Evolutionary conservation across 495 filamentous ascomycete species (phyloP).

Genomic region (Parathielavia appendiculata): DNA sequence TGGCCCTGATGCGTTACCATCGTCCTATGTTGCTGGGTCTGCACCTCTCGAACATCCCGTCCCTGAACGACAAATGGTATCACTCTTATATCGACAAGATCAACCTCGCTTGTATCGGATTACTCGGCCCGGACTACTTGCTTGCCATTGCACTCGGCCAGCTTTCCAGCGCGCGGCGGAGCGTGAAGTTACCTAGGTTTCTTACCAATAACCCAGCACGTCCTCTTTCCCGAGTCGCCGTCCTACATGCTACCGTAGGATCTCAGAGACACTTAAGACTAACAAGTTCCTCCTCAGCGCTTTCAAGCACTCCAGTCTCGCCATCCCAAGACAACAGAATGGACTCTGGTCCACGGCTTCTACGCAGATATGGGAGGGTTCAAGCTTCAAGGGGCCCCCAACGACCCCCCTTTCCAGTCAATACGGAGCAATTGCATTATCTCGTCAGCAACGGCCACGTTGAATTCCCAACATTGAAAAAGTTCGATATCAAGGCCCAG

Average conservation of each 20-base stretch:
- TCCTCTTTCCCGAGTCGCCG: too few relatives aligned
- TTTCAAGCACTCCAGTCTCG: too few relatives aligned
- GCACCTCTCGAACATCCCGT: slow-evolving; percentile 12
- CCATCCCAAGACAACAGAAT: slow-evolving; percentile 20
- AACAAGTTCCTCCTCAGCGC: too few relatives aligned
- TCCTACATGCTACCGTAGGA: too few relatives aligned
- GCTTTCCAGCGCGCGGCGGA: slow-evolving; percentile 10
- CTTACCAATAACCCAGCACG: neutral
- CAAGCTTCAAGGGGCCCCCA: slow-evolving; percentile 19
- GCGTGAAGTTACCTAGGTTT: neutral
- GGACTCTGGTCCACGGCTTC: slow-evolving; percentile 36
- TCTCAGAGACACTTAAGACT: neutral
- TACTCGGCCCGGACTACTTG: slow-evolving; percentile 15
- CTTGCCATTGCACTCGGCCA: slow-evolving; percentile 19
- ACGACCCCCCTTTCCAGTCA: slow-evolving; percentile 28
- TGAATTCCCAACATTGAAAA: slow-evolving; percentile 17
- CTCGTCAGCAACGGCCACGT: slow-evolving; percentile 25
- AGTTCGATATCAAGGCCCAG: slow-evolving; percentile 34
- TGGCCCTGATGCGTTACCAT: slow-evolving; percentile 20
- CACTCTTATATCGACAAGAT: slow-evolving; percentile 8
- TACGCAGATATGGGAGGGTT: slow-evolving; percentile 39
- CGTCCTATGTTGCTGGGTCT: slow-evolving; percentile 19
- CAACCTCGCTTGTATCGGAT: slow-evolving; percentile 11
- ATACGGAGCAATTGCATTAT: slow-evolving; percentile 35
- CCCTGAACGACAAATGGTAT: slow-evolving; percentile 15